Conservation (phyloP, 2,329 filamentous ascomycete species). For the Ophiocordyceps camponoti-saundersi region DNA sequence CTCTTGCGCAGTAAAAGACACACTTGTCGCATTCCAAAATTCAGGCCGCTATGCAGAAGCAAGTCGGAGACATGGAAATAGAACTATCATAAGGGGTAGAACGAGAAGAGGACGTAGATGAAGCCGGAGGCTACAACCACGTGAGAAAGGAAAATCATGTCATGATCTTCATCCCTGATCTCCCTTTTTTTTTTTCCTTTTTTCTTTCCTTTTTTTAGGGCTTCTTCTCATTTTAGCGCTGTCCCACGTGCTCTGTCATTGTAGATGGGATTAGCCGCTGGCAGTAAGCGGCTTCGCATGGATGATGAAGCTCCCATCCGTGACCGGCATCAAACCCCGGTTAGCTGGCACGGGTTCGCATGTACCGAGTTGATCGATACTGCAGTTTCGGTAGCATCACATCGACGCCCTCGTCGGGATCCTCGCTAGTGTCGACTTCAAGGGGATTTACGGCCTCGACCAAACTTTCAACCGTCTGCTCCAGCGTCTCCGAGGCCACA, state of each 20-base stretch:
- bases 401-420: slow-evolving; percentile 25
- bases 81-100: neutral
- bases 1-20: neutral
- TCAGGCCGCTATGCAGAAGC: neutral
- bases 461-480: slow-evolving; percentile 5
- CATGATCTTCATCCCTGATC: neutral
- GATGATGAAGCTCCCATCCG: too few relatives aligned
- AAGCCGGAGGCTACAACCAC: neutral
- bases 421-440: slow-evolving; percentile 16
- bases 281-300: too few relatives aligned
- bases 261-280: too few relatives aligned
- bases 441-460: slow-evolving; percentile 9
- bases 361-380: slow-evolving; percentile 23
- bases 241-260: too few relatives aligned
- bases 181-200: too few relatives aligned
- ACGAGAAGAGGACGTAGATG: neutral
- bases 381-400: slow-evolving; percentile 20
- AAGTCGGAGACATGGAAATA: neutral
- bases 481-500: slow-evolving; percentile 5
- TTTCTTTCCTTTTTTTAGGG: too few relatives aligned
- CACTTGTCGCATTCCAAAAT: neutral
- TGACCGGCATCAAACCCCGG: neutral
- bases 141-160: neutral
- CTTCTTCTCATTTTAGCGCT: neutral
- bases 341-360: slow-evolving; percentile 13